Evolutionary conservation across 129 eudicot species (phyloP).

Genomic region (Glebionis coronaria): DNA sequence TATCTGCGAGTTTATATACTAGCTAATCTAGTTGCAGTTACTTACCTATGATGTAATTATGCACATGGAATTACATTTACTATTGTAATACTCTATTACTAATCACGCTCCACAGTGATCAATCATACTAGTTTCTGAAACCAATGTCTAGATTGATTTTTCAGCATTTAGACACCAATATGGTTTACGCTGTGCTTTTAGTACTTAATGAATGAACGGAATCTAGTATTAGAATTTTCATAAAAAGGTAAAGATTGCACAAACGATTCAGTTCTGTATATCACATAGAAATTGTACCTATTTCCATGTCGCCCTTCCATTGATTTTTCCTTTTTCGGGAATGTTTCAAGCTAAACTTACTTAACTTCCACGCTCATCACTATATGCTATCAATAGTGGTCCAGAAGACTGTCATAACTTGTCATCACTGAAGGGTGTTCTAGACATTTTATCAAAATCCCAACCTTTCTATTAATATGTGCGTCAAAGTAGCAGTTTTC

Average conservation of each 20-base stretch:
- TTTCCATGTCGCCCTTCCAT: constrained; percentile 11
- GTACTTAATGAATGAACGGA: background rate
- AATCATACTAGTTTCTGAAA: constrained; percentile 7
- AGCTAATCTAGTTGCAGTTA: constrained; percentile 10
- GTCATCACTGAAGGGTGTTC: background rate
- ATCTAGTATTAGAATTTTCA: background rate
- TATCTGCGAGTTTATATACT: background rate
- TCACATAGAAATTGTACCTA: background rate
- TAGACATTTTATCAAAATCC: constrained; percentile 10
- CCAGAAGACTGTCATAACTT: background rate
- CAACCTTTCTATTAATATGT: background rate
- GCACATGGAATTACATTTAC: background rate
- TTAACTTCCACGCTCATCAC: background rate
- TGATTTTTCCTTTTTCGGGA: background rate
- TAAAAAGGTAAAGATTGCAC: background rate
- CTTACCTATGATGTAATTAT: constrained; percentile 6
- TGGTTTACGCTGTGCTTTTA: background rate
- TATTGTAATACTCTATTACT: background rate
- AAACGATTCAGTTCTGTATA: background rate
- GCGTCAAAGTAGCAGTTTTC: background rate
- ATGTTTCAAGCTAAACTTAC: constrained; percentile 9
- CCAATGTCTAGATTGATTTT: background rate
- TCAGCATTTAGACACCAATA: constrained; percentile 1
- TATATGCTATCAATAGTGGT: background rate
- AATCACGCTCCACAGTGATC: background rate